Conservation (phyloP, 1,284 basidiomycete species). For the Pterula multifida region DNA sequence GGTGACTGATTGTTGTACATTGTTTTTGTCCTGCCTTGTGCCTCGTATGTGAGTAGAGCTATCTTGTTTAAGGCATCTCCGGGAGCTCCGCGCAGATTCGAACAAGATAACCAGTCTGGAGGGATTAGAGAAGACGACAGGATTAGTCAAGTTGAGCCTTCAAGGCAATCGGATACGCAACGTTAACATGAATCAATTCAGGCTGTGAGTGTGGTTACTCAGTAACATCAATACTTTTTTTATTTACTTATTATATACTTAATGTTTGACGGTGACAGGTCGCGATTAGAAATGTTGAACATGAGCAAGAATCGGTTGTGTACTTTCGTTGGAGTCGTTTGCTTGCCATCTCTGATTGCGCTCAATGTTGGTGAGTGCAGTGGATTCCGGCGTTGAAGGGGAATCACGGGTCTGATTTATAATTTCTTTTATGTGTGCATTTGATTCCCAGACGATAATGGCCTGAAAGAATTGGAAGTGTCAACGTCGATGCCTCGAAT, state of each 20-base stretch:
- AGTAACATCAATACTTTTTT: constrained; percentile 3
- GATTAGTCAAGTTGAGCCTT: constrained; percentile 75
- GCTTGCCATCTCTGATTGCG: constrained; percentile 50
- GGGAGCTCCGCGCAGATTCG: constrained; percentile 80
- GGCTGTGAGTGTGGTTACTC: constrained; percentile 46
- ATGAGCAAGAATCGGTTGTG: constrained; percentile 69
- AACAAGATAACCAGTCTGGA: constrained; percentile 73
- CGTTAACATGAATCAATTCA: constrained; percentile 50
- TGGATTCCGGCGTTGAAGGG: not conserved
- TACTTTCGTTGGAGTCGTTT: constrained; percentile 47
- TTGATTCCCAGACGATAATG: constrained; percentile 57
- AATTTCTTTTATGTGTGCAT: not conserved
- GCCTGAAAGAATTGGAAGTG: constrained; percentile 37
- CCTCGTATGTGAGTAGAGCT: constrained; percentile 42
- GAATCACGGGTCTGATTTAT: not conserved
- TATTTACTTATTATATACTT: constrained; percentile 5
- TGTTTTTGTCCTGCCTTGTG: constrained; percentile 8
- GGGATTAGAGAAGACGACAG: constrained; percentile 70
- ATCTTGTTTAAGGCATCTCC: constrained; percentile 73
- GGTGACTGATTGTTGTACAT: constrained; percentile 8
- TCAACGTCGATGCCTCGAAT: constrained; percentile 50
- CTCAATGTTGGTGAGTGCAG: constrained; percentile 74
- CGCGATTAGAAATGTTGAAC: constrained; percentile 74
- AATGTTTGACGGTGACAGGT: constrained; percentile 33
- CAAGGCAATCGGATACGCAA: constrained; percentile 63